Conservation (phyloP, 805 yeast species). For the Yarrowia sp. region DNA sequence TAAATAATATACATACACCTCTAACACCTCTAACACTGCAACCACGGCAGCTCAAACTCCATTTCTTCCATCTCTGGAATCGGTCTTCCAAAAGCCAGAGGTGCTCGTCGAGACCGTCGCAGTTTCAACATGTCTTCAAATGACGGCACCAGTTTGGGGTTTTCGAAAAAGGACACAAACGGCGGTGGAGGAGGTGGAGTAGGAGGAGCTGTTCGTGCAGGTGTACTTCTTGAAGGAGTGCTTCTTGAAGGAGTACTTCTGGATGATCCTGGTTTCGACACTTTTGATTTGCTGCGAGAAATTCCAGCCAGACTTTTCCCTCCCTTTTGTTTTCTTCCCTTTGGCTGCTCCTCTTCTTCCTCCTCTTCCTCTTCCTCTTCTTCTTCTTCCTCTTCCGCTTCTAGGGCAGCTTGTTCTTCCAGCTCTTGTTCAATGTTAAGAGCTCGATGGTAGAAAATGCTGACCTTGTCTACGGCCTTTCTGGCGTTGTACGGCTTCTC, state of each 20-base stretch:
- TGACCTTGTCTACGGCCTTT: not conserved
- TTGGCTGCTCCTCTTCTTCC: not conserved
- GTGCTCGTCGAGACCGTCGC: constrained; percentile 3
- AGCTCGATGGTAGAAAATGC: not conserved
- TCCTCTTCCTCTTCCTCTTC: constrained; percentile 4
- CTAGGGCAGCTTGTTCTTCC: not conserved
- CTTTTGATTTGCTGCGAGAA: not conserved
- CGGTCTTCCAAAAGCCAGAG: constrained; percentile 14
- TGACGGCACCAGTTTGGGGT: constrained; percentile 13
- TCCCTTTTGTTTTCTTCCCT: not conserved
- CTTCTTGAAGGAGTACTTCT: not conserved
- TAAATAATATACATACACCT: not conserved
- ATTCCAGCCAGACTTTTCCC: not conserved
- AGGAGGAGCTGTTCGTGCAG: not conserved
- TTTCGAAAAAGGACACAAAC: not conserved
- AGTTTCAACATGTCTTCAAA: constrained; percentile 12
- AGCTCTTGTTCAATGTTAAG: not conserved
- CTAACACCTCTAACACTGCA: not conserved
- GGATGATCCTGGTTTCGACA: not conserved
- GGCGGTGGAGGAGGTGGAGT: not conserved
- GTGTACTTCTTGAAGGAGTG: not conserved
- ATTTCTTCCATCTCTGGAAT: not conserved
- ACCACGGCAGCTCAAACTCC: constrained; percentile 6
- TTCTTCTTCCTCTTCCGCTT: not conserved
- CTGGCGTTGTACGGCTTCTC: constrained; percentile 1